Percentiles rank a stretch among this genome's conserved stretches.
Conservation (phyloP, 768 basidiomycete species). For the Russula ochroleuca region DNA sequence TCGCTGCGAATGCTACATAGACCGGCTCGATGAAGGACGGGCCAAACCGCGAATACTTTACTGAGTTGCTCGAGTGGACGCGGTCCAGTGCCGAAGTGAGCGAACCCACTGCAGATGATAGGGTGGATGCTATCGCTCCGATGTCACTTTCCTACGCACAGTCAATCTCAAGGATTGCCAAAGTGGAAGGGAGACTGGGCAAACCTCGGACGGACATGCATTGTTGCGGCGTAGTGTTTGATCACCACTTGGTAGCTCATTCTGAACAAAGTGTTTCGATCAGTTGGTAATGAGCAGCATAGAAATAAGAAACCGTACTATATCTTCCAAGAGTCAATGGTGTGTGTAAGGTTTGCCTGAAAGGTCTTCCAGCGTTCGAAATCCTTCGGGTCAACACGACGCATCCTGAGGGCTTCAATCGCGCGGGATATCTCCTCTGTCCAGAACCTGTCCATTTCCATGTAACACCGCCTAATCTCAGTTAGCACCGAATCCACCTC, state of each 20-base stretch:
- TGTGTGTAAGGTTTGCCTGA: background rate
- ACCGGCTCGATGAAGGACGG: background rate
- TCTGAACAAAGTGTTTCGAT: background rate
- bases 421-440: background rate
- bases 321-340: slow-evolving; percentile 5
- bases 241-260: background rate
- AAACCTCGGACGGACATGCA: background rate
- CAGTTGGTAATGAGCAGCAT: too few species aligned
- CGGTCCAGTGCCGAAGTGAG: background rate
- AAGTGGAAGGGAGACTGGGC: background rate
- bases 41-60: background rate
- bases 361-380: background rate
- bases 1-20: background rate
- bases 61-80: background rate
- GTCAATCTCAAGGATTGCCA: background rate
- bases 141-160: background rate
- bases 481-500: background rate
- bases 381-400: background rate
- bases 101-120: background rate
- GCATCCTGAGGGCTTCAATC: background rate
- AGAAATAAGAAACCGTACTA: background rate
- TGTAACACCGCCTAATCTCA: background rate
- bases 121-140: background rate
- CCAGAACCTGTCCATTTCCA: background rate
- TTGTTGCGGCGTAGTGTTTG: background rate